Percentiles rank a stretch among this genome's conserved stretches.
These are phyloP conservation scores for Aspergillus baeticus DNA, from an alignment of 495 filamentous ascomycete species.

Conservation along the genomic window DNA sequence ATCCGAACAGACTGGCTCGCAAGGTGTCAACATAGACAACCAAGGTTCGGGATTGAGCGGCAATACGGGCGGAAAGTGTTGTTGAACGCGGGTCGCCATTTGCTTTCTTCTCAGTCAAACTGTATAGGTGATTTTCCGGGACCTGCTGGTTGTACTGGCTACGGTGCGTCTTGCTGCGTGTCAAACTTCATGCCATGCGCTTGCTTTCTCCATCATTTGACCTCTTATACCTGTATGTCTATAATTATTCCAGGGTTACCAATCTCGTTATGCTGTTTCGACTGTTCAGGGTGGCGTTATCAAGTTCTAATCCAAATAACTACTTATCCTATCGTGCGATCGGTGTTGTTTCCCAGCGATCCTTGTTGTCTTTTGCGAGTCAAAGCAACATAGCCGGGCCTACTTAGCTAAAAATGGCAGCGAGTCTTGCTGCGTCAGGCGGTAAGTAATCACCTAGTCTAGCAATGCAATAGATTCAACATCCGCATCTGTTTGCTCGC, in stretches of 20 bases:
- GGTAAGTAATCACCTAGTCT: no score
- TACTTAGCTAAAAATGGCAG: no score
- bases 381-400: no score
- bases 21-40: conserved; percentile 71
- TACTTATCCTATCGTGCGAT: no score
- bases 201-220: conserved; percentile 2
- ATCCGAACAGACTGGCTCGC: conserved; percentile 62
- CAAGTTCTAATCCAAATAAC: neutral
- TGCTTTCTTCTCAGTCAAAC: neutral
- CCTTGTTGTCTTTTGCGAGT: no score
- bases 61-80: conserved; percentile 77
- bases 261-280: neutral
- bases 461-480: no score
- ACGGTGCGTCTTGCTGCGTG: neutral
- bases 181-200: neutral
- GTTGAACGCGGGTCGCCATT: conserved; percentile 51
- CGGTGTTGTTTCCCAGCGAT: no score
- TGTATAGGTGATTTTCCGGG: neutral
- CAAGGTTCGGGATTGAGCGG: conserved; percentile 57
- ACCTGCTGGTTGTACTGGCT: neutral
- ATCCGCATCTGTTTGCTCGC: no score
- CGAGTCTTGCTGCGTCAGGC: no score
- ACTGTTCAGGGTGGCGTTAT: conserved; percentile 5
- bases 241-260: conserved; percentile 10
- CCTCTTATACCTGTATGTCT: conserved; percentile 13